Conservation (phyloP, 306 rosid genomes). For the Vicia villosa region DNA sequence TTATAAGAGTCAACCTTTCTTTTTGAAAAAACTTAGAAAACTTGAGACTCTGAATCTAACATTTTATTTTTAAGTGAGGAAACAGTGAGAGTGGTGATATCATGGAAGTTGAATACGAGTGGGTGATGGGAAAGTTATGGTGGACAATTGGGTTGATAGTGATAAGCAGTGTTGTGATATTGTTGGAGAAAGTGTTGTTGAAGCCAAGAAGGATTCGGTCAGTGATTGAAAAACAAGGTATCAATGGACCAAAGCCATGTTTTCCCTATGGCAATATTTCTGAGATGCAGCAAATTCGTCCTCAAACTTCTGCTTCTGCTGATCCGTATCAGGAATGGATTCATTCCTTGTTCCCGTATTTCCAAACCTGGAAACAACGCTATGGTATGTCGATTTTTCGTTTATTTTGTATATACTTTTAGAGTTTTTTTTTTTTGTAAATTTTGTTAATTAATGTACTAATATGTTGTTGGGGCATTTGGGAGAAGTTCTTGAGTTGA, state of each 20-base stretch:
- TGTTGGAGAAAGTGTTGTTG: conserved; percentile 18
- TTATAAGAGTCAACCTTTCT: too few relatives aligned
- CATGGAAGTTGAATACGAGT: too few relatives aligned
- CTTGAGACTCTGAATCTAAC: too few relatives aligned
- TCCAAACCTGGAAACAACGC: conserved; percentile 38
- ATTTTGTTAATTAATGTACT: too few relatives aligned
- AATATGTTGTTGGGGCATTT: too few relatives aligned
- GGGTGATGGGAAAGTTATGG: not conserved
- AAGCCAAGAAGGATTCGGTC: conserved; percentile 32
- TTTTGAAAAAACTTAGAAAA: too few relatives aligned
- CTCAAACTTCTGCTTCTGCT: not conserved
- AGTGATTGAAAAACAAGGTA: conserved; percentile 36
- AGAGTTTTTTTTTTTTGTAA: too few relatives aligned
- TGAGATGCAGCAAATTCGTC: conserved; percentile 20
- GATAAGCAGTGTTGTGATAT: not conserved
- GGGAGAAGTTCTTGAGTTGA: too few relatives aligned
- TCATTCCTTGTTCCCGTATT: conserved; percentile 34
- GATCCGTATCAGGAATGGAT: conserved; percentile 31
- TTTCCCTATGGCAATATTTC: conserved; percentile 39
- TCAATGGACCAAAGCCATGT: conserved; percentile 41
- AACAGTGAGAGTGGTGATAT: too few relatives aligned
- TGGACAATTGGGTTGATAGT: conserved; percentile 1
- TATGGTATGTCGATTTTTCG: conserved; percentile 38
- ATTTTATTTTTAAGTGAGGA: too few relatives aligned
- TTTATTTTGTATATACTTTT: too few relatives aligned